phyloP scores from a whole-genome alignment of 2,329 filamentous ascomycete species.

The Coniochaeta ligniaria region DNA sequence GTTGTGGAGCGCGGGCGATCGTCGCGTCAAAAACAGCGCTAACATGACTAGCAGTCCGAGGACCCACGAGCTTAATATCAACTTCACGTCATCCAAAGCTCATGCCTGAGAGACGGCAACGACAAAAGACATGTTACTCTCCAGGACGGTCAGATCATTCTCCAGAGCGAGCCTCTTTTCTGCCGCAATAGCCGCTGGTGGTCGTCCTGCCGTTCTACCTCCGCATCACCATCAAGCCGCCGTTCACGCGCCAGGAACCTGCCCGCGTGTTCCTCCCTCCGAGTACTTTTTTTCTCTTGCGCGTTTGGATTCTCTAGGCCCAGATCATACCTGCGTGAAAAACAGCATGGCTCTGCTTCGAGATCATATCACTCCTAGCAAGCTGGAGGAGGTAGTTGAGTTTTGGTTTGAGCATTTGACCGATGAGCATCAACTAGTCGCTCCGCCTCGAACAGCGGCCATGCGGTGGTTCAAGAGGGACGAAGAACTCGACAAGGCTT shows the following conservation, averaged over 20 bases:
- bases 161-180: not conserved
- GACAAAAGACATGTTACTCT: not conserved
- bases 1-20: not conserved
- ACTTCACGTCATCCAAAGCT: not conserved
- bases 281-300: not conserved
- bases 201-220: not conserved
- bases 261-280: not conserved
- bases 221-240: not conserved
- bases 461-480: slow-evolving; percentile 12
- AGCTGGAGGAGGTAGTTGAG: not conserved
- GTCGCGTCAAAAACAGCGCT: not conserved
- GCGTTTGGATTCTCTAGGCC: not conserved
- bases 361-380: not conserved
- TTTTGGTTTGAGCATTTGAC: slow-evolving; percentile 4
- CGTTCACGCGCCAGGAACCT: not conserved
- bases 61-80: not conserved
- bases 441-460: slow-evolving; percentile 3
- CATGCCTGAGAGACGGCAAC: not conserved
- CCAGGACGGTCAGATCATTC: not conserved
- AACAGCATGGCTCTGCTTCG: not conserved
- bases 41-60: not conserved
- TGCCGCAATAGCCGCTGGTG: not conserved
- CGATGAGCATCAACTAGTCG: slow-evolving; percentile 1
- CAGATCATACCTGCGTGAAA: not conserved
- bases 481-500: slow-evolving; percentile 11